Base-by-base conservation (phyloP, 768 basidiomycete species). In the Leucocoprinus leucothites region DNA sequence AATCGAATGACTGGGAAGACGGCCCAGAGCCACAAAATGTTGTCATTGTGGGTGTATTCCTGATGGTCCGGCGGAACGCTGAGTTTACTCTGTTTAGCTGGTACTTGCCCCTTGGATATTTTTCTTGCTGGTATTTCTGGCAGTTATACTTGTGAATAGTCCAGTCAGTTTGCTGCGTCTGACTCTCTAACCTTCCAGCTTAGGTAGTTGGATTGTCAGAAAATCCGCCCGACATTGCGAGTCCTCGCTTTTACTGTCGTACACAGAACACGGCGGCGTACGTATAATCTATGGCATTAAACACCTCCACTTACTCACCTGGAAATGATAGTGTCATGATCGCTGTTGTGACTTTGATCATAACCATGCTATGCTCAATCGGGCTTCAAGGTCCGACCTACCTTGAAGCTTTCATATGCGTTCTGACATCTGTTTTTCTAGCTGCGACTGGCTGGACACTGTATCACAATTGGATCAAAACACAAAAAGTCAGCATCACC, bases 391-490 rank as follows among this genome's bases (percentile, higher is more conserved):
- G 53, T 55, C 11, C 6, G 34, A 1, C 18, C 13, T 28, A 6
- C 14, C 22, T 48, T 41, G 11, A 14, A n/a, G 3, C 18, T 34
- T 31, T 26, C 8, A 24, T 5, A 2, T 9, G 16, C 35, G 25
- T 41, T 14, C 35, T 48, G 21, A 28, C 9, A 16, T 22, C 19
- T 22, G 18, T 24, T 21, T 31, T 26, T 16, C 14, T 18, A 55
- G 53, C 36, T 28, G 38, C 53, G 6, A 55, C 53, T 14, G 53
- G 45, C 34, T 41, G 46, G 36, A 13, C 48, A n/a, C 53, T 55
- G 21, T 55, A 55, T 28, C 28, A n/a, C 3, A 55, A 55, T 18
- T 55, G 53, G 53, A 47, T 55, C n/a, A 38, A 21, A 24, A 38
- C 41, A 9, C 35, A 55, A n/a, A 48, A 45, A 1, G 24, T 48